Percentiles rank a stretch among this genome's conserved stretches.
These are phyloP conservation scores for Neurospora sp. DNA, from an alignment of 495 filamentous ascomycete species.

Conservation along the genomic window DNA sequence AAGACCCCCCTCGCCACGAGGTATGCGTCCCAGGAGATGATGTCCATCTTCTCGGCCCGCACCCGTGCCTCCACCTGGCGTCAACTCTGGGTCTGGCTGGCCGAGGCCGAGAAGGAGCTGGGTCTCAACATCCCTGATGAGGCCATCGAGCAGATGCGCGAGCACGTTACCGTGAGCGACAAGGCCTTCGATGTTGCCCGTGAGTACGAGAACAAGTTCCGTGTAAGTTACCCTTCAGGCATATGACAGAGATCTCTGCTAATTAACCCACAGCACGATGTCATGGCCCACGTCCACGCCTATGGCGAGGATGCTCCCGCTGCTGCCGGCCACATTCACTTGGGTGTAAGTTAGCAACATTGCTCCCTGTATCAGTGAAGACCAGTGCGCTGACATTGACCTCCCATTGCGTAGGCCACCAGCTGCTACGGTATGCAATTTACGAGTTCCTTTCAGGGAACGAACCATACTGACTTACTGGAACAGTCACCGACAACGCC, in stretches of 20 bases:
- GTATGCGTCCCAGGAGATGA: slow-evolving; percentile 57
- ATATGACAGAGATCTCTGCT: not conserved
- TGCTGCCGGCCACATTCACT: slow-evolving; percentile 83
- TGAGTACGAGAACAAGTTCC: slow-evolving; percentile 53
- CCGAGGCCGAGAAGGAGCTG: slow-evolving; percentile 68
- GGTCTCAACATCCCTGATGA: slow-evolving; percentile 56
- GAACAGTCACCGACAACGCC: slow-evolving; percentile 64
- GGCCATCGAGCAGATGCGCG: slow-evolving; percentile 65
- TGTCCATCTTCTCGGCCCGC: slow-evolving; percentile 57
- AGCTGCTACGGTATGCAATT: slow-evolving; percentile 26
- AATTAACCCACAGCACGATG: slow-evolving; percentile 35
- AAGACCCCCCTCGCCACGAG: slow-evolving; percentile 63
- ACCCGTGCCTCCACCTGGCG: slow-evolving; percentile 69
- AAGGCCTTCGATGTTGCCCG: slow-evolving; percentile 67
- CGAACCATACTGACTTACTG: not conserved
- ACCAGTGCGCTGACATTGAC: not conserved
- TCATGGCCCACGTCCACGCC: slow-evolving; percentile 47
- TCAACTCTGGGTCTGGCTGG: slow-evolving; percentile 72
- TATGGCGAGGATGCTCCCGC: slow-evolving; percentile 70
- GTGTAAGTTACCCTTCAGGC: slow-evolving; percentile 2
- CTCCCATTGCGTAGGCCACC: slow-evolving; percentile 7
- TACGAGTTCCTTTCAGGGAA: not conserved
- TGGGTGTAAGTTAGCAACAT: slow-evolving; percentile 31
- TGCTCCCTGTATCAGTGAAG: not conserved
- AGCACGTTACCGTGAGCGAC: slow-evolving; percentile 62